These are phyloP conservation scores for Westerdykella sp. DNA, from an alignment of 2,329 filamentous ascomycete genomes.

Conservation along the genomic window DNA sequence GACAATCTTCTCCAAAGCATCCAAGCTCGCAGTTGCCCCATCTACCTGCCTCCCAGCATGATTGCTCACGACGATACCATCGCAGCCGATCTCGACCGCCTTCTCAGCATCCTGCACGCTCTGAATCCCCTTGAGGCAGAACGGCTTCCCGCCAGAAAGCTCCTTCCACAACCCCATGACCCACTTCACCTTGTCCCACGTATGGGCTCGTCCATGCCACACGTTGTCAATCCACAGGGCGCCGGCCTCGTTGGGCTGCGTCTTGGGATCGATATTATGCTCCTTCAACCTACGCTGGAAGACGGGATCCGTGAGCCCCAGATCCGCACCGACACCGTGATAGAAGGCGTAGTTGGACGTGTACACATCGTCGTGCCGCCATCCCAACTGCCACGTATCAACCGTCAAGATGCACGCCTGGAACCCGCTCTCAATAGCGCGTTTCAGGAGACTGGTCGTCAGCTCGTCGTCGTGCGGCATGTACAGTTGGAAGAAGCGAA, in stretches of 20 bases:
- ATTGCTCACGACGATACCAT: constrained; percentile 65
- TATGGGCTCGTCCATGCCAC: constrained; percentile 57
- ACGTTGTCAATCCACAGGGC: constrained; percentile 60
- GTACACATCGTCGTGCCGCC: constrained; percentile 54
- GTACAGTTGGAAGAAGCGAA: constrained; percentile 59
- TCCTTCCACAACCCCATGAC: constrained; percentile 53
- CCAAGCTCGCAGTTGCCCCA: constrained; percentile 53
- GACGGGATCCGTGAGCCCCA: constrained; percentile 55
- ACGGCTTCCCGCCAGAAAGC: constrained; percentile 52
- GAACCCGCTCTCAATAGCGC: constrained; percentile 52
- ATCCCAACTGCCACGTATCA: constrained; percentile 59
- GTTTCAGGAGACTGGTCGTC: constrained; percentile 50
- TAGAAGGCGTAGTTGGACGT: constrained; percentile 59
- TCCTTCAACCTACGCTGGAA: constrained; percentile 51
- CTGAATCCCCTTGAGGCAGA: constrained; percentile 65
- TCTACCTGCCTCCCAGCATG: constrained; percentile 64
- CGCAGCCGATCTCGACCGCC: constrained; percentile 54
- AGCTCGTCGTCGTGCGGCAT: constrained; percentile 58
- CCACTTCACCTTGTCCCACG: constrained; percentile 64
- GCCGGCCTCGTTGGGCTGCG: constrained; percentile 49
- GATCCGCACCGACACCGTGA: constrained; percentile 52
- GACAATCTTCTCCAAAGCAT: constrained; percentile 55
- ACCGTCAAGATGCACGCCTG: constrained; percentile 55
- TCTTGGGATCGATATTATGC: constrained; percentile 49
- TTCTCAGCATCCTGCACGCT: constrained; percentile 56